Conservation (phyloP, 345 rosid genomes). For the Salix udensis region DNA sequence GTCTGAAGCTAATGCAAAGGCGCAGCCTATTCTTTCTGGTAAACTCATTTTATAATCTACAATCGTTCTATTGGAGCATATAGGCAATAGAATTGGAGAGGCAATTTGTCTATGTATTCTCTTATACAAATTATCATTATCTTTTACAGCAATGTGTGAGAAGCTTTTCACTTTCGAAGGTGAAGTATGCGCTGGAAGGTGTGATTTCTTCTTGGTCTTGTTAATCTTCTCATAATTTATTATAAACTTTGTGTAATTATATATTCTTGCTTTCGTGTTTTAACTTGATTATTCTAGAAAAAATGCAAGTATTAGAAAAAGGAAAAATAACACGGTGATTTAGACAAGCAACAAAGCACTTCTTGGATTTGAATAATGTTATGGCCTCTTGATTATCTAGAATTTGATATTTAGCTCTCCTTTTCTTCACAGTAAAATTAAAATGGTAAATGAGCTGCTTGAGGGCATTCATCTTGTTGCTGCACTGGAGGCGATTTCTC, state of each 20-base stretch:
- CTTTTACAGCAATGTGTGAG: slow-evolving; percentile 64
- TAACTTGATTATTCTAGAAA: neutral
- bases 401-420: slow-evolving; percentile 2
- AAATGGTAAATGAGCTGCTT: slow-evolving; percentile 76
- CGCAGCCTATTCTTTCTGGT: slow-evolving; percentile 77
- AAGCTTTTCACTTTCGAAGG: slow-evolving; percentile 67
- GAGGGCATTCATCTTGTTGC: slow-evolving; percentile 87
- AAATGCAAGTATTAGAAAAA: neutral
- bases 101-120: slow-evolving; percentile 6
- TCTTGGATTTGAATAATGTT: neutral
- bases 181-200: slow-evolving; percentile 86
- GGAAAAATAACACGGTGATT: neutral
- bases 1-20: slow-evolving; percentile 65
- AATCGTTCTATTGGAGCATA: neutral
- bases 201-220: slow-evolving; percentile 24
- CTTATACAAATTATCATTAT: slow-evolving; percentile 12
- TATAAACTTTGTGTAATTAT: neutral
- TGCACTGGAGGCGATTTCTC: slow-evolving; percentile 81
- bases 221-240: neutral
- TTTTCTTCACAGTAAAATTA: slow-evolving; percentile 52
- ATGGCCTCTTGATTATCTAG: slow-evolving; percentile 1
- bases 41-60: slow-evolving; percentile 16
- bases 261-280: neutral
- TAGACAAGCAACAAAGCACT: neutral
- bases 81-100: neutral